Conservation (phyloP, 768 basidiomycete species). For the Termitomyces sp. region DNA sequence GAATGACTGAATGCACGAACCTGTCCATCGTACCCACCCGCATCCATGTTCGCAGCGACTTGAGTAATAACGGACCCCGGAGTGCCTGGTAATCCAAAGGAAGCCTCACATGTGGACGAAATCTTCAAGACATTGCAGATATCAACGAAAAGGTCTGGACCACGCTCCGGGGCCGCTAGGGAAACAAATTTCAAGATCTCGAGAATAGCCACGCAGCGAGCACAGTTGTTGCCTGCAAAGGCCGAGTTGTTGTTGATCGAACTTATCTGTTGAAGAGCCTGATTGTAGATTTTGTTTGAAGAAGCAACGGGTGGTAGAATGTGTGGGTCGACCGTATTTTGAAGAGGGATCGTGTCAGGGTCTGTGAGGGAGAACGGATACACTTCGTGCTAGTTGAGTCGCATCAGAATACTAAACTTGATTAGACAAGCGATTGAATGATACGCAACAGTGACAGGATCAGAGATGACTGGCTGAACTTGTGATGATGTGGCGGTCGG, state of each 20-base stretch:
- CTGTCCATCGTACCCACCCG: slow-evolving; percentile 72
- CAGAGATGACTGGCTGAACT: slow-evolving; percentile 74
- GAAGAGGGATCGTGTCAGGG: slow-evolving; percentile 55
- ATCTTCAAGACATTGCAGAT: slow-evolving; percentile 63
- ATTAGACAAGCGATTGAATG: neutral
- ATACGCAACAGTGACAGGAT: slow-evolving; percentile 56
- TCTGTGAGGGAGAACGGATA: slow-evolving; percentile 64
- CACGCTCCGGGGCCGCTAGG: slow-evolving; percentile 57
- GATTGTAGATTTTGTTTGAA: slow-evolving; percentile 39
- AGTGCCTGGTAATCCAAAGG: slow-evolving; percentile 42
- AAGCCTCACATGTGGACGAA: slow-evolving; percentile 44
- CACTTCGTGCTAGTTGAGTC: slow-evolving; percentile 40
- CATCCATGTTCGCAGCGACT: slow-evolving; percentile 67
- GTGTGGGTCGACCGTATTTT: slow-evolving; percentile 61
- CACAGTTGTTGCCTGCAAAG: slow-evolving; percentile 53
- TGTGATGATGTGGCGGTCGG: slow-evolving; percentile 72
- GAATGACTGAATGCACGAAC: slow-evolving; percentile 27
- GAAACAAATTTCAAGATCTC: slow-evolving; percentile 66
- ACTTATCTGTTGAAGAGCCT: slow-evolving; percentile 54
- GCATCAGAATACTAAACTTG: neutral
- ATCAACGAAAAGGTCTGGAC: slow-evolving; percentile 50
- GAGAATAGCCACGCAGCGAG: slow-evolving; percentile 56
- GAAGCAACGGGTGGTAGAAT: slow-evolving; percentile 58
- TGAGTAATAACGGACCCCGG: slow-evolving; percentile 70
- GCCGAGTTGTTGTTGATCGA: slow-evolving; percentile 52